Percentiles rank a stretch among this genome's conserved stretches.
Evolutionary conservation across 768 basidiomycete genomes (phyloP).

Genomic region (Neoboletus brunneissimus): DNA sequence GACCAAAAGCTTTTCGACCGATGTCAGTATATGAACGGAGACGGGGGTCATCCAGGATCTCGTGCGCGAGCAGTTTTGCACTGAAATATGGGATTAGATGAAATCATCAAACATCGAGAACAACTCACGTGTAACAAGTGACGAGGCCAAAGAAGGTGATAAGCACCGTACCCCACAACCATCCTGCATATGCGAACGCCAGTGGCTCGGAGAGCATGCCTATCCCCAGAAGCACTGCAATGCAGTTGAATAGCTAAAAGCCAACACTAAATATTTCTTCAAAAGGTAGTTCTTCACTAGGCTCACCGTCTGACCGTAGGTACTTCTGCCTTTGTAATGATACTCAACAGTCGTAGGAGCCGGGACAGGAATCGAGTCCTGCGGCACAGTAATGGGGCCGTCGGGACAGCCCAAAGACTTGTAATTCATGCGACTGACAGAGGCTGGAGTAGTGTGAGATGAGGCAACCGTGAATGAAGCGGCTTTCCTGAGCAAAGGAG

Average conservation of each 20-base stretch:
- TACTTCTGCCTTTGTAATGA: constrained; percentile 55
- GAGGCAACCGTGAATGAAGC: constrained; percentile 34
- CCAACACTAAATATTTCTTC: constrained; percentile 1
- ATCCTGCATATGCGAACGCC: constrained; percentile 90
- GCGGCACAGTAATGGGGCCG: background rate
- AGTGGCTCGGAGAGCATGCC: constrained; percentile 88
- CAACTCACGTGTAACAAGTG: constrained; percentile 84
- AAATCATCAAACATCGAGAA: background rate
- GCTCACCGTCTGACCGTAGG: constrained; percentile 70
- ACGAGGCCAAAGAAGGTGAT: constrained; percentile 75
- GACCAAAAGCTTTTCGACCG: constrained; percentile 85
- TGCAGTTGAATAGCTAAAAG: constrained; percentile 79
- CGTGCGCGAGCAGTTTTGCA: constrained; percentile 79
- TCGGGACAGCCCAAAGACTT: background rate
- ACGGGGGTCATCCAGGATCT: constrained; percentile 67
- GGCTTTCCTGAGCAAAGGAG: constrained; percentile 42
- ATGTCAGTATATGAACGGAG: constrained; percentile 88
- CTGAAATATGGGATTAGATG: constrained; percentile 38
- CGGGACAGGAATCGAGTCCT: background rate
- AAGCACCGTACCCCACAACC: constrained; percentile 73
- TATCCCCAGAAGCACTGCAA: constrained; percentile 82
- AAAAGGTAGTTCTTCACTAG: background rate
- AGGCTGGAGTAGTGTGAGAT: background rate
- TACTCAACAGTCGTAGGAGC: constrained; percentile 10
- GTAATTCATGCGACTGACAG: background rate